These are phyloP conservation scores for Tulasnella sp. DNA, from an alignment of 768 basidiomycete species.

Conservation along the genomic window DNA sequence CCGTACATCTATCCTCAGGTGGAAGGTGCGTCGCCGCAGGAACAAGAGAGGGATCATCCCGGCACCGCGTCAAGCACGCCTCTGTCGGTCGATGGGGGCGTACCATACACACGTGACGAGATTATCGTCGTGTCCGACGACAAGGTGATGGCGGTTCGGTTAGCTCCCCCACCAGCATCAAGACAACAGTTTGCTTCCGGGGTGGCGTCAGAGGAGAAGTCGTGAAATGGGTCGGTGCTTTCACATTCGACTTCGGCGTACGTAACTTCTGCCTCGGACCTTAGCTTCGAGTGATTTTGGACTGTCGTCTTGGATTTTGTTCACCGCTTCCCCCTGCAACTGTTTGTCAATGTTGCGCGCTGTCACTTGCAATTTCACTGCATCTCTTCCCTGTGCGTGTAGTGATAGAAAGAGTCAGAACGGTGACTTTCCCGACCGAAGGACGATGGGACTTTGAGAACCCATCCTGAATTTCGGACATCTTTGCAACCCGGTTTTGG, in stretches of 20 bases:
- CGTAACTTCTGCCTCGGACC: too few relatives aligned
- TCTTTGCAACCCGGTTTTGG: too few relatives aligned
- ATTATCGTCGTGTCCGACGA: slow-evolving; percentile 91
- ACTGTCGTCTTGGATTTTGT: too few relatives aligned
- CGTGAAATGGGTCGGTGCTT: not conserved
- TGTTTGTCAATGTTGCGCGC: too few relatives aligned
- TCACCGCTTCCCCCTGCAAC: too few relatives aligned
- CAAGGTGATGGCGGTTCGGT: slow-evolving; percentile 70
- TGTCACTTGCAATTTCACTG: too few relatives aligned
- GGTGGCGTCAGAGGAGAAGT: not conserved
- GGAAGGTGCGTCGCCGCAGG: not conserved
- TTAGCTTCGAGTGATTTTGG: too few relatives aligned
- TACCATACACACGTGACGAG: slow-evolving; percentile 57
- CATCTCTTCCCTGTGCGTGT: too few relatives aligned
- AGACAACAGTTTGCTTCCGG: slow-evolving; percentile 4
- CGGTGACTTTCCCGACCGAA: too few relatives aligned
- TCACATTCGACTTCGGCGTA: not conserved
- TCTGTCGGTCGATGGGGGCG: slow-evolving; percentile 41
- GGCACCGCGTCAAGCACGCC: slow-evolving; percentile 49
- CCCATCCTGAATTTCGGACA: too few relatives aligned
- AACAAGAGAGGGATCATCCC: slow-evolving; percentile 34
- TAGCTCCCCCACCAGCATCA: slow-evolving; percentile 43
- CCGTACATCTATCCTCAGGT: slow-evolving; percentile 26
- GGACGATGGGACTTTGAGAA: too few relatives aligned
- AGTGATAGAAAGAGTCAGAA: too few relatives aligned